Conservation (phyloP, 1,284 basidiomycete species). For the Austropuccinia psidii region DNA sequence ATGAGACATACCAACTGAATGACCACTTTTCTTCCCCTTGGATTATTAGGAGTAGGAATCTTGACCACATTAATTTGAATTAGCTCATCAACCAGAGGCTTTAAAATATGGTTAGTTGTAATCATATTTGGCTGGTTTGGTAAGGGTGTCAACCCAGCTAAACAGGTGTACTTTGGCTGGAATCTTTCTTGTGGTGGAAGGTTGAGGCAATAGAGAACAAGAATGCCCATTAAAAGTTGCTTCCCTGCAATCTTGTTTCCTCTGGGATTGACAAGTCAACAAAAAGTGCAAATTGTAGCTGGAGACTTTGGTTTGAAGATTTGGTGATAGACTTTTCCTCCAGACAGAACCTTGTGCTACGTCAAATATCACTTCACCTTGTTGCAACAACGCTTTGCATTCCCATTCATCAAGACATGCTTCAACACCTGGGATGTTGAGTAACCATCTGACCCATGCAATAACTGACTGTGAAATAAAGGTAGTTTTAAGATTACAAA, state of each 20-base stretch:
- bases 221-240: not conserved
- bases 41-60: not conserved
- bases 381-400: too few species aligned
- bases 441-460: too few species aligned
- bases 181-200: not conserved
- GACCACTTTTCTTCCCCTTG: not conserved
- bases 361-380: too few species aligned
- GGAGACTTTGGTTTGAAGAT: too few species aligned
- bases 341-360: too few species aligned
- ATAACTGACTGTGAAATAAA: too few species aligned
- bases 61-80: not conserved
- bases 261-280: not conserved
- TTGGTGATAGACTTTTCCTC: too few species aligned
- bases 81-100: not conserved
- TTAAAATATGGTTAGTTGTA: not conserved
- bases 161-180: not conserved
- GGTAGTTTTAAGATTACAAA: too few species aligned
- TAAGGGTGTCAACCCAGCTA: not conserved
- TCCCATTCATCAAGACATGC: too few species aligned
- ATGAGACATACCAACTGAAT: not conserved
- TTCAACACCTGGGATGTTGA: too few species aligned
- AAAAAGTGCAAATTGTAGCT: not conserved
- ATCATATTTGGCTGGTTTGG: not conserved
- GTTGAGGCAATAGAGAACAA: not conserved
- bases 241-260: not conserved